Conservation (phyloP, 2,329 filamentous ascomycete genomes). For the Lomentospora prolificans region DNA sequence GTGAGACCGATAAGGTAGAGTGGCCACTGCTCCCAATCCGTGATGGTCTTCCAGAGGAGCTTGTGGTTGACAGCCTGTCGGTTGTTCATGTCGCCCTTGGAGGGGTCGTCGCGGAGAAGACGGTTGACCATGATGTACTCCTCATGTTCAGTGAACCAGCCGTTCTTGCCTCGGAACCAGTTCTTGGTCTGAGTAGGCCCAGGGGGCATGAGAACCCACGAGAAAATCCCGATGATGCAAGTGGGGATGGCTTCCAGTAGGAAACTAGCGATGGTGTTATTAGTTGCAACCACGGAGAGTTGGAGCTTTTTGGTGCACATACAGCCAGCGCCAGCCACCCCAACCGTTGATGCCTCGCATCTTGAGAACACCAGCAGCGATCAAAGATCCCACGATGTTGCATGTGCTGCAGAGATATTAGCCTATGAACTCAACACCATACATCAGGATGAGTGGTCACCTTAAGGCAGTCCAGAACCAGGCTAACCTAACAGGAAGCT, state of each 20-base stretch:
- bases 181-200: slow-evolving; percentile 39
- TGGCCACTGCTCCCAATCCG: slow-evolving; percentile 53
- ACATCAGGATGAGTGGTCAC: background rate
- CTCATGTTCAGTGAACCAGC: slow-evolving; percentile 53
- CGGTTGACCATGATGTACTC: slow-evolving; percentile 55
- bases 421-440: background rate
- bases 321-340: slow-evolving; percentile 29
- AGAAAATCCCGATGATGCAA: slow-evolving; percentile 30
- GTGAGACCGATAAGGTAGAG: slow-evolving; percentile 43
- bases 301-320: slow-evolving; percentile 1
- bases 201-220: slow-evolving; percentile 34
- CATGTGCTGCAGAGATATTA: slow-evolving; percentile 12
- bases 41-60: slow-evolving; percentile 39
- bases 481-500: slow-evolving; percentile 19
- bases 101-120: slow-evolving; percentile 49
- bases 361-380: slow-evolving; percentile 28
- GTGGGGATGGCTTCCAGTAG: slow-evolving; percentile 19
- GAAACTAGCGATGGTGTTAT: slow-evolving; percentile 11
- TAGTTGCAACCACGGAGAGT: background rate
- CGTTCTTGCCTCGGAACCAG: slow-evolving; percentile 47
- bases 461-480: slow-evolving; percentile 21
- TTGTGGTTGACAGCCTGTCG: slow-evolving; percentile 32
- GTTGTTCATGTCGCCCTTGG: slow-evolving; percentile 53
- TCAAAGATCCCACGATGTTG: slow-evolving; percentile 31
- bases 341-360: slow-evolving; percentile 26